Percentiles rank a stretch among this genome's conserved stretches.
These are phyloP conservation scores for Ophiostoma australiae DNA, from an alignment of 2,329 filamentous ascomycete genomes.

Conservation along the genomic window DNA sequence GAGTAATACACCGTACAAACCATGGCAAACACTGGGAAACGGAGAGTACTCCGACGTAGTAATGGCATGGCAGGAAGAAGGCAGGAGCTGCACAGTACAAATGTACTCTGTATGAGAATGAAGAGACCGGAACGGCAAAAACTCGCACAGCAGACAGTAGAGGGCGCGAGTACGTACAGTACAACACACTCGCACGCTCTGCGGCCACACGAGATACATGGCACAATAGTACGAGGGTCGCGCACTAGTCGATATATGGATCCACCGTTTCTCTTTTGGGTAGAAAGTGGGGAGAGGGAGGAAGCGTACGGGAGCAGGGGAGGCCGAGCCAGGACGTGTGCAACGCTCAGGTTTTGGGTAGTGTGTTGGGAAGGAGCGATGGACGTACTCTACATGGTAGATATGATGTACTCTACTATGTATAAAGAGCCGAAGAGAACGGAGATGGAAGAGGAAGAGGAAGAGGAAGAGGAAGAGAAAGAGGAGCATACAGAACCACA, in stretches of 20 bases:
- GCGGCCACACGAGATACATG: not conserved
- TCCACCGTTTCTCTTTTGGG: constrained; percentile 23
- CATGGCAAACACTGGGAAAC: not conserved
- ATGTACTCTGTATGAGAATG: too few relatives aligned
- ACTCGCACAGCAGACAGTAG: not conserved
- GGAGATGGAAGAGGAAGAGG: not conserved
- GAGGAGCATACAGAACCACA: not conserved
- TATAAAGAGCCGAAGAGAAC: too few relatives aligned
- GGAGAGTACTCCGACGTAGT: constrained; percentile 2
- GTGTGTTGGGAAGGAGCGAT: not conserved
- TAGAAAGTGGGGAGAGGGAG: constrained; percentile 19
- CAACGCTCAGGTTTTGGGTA: not conserved
- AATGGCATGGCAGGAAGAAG: not conserved
- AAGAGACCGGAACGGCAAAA: not conserved
- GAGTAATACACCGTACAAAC: not conserved
- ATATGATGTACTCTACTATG: not conserved
- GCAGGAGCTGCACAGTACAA: not conserved
- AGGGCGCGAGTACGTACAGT: constrained; percentile 6
- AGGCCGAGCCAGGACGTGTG: not conserved
- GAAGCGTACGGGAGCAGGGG: not conserved
- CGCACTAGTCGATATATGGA: constrained; percentile 23
- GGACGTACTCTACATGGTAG: too few relatives aligned
- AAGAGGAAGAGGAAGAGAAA: not conserved
- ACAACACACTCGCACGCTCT: not conserved
- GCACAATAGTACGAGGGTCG: constrained; percentile 14